Base-by-base conservation (phyloP, 345 rosid species). In the Lenwebbia sp. region DNA sequence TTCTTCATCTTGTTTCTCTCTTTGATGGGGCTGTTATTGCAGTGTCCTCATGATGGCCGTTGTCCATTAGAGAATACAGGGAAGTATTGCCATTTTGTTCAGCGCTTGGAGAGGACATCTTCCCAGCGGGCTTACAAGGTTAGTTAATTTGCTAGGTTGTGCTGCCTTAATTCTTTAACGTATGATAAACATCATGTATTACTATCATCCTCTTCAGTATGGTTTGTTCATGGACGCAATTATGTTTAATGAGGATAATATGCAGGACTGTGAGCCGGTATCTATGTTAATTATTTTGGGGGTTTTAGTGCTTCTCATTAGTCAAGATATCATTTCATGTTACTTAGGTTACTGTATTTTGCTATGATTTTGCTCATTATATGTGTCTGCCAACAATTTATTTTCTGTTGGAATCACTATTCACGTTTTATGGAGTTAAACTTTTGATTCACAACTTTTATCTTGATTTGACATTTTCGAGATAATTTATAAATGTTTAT, bases 41-140 rank as follows among this genome's bases (percentile, higher is more conserved):
- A 96, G 98, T 96, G 99, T 90, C 93, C 99, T 86, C 99, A 98
- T 90, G 99, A 96, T 86, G 99, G 99, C 84, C 91, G 65, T 26
- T 98, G 99, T 88, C 96, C 98, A 23, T 87, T 98, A 92, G 96
- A 90, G 89, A 95, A 94, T 83, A 90, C 96, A 54, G 96, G 89
- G 86, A 98, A 98, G 87, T 98, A 95, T 89, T 95, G 98, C 86
- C 99, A 96, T 92, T 96, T 96, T 89, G 96, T 90, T 87, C 99
- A 98, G 90, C 96, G 97, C 44, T 88, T 96, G 93, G 96, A 96
- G 91, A 93, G 99, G 91, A 98, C 99, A 81, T 91, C 98, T 78
- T 93, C 99, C 13, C 99, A 95, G 88, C 98, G 96, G 83, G 92
- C 92, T 60, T 98, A 93, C 91, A 96, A 98, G 99, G 99, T 97